Base-by-base conservation (phyloP, 768 basidiomycete genomes). In the Boletus sensibilis region DNA sequence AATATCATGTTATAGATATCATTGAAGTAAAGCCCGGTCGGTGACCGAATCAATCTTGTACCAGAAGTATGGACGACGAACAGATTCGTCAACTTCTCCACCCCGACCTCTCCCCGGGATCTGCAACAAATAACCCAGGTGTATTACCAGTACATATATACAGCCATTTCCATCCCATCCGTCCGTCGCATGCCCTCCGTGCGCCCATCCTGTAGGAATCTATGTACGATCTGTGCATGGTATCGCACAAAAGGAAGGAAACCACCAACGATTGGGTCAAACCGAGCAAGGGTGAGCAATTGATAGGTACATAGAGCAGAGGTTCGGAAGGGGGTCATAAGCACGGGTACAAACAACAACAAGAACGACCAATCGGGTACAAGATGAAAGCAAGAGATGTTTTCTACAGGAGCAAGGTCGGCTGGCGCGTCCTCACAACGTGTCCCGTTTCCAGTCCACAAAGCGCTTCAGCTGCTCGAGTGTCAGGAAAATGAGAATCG, bases 401-500 rank as follows among this genome's bases (percentile, higher is more conserved):
- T 38, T 37, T 31, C 20, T 14, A 23, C 25, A 27, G 11, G 14
- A 18, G 18, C 10, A 18, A 44, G 25, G 18, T 8, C 2, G 12
- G 14, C 21, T 7, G 14, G 43, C 29, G 21, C 14, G 14, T 21
- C 45, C 3, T 60, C 45, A 67, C 58, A 70, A 56, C n/a, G 61
- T 61, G 5, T 58, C 72, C 8, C 86, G 73, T 52, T 80, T 71
- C 70, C 78, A 84, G 64, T 92, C 90, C 1, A 89, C 87, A 4
- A 76, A 64, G 51, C 85, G 86, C 81, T 84, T 92, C 61, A 92
- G 69, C 71, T 92, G 90, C 66, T 93, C 91, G 38, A 93, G 77
- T 8, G 88, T 91, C 59, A 93, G 70, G 78, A 92, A 94, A 68
- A 92, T 93, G 38, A 94, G 78, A 60, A 94, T 90, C 4, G 92